A percentile compares a stretch with the other conserved stretches of the same genome.
These are phyloP conservation scores for Silene conica DNA, from an alignment of 148 eudicot genomes.

Conservation along the genomic window DNA sequence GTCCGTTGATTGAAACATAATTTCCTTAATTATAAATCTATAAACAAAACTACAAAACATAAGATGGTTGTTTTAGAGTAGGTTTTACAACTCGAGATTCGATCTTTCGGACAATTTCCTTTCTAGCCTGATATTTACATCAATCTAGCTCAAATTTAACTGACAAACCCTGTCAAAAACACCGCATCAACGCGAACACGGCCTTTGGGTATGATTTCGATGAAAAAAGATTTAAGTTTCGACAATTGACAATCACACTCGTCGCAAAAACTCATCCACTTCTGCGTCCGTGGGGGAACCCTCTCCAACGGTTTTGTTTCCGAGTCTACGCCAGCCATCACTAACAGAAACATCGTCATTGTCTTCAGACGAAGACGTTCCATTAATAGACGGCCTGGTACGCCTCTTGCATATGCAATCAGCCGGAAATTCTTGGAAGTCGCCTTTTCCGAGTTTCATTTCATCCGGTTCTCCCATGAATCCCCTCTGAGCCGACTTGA, in stretches of 20 bases:
- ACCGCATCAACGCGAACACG: not conserved
- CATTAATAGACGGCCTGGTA: slow-evolving; percentile 23
- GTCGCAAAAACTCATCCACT: slow-evolving; percentile 27
- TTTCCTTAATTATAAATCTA: no score
- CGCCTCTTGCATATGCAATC: slow-evolving; percentile 79
- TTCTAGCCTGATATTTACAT: slow-evolving; percentile 26
- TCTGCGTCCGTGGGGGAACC: slow-evolving; percentile 17
- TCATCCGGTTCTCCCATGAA: slow-evolving; percentile 98
- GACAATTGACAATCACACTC: slow-evolving; percentile 23
- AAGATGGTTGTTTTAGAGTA: no score
- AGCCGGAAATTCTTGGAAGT: slow-evolving; percentile 82
- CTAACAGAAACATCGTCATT: slow-evolving; percentile 24
- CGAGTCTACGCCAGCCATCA: slow-evolving; percentile 28
- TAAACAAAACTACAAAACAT: no score
- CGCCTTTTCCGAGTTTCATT: slow-evolving; percentile 67
- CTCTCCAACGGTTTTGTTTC: slow-evolving; percentile 23
- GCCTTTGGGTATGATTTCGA: not conserved
- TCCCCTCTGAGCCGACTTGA: slow-evolving; percentile 80
- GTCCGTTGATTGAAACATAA: no score
- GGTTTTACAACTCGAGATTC: no score
- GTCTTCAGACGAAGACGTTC: slow-evolving; percentile 17
- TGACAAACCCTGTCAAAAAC: slow-evolving; percentile 9
- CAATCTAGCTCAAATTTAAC: slow-evolving; percentile 21
- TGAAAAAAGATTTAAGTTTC: not conserved
- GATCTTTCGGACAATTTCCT: no score